phyloP scores from a whole-genome alignment of 2,329 filamentous ascomycete species.

The Neurospora crassa region DNA sequence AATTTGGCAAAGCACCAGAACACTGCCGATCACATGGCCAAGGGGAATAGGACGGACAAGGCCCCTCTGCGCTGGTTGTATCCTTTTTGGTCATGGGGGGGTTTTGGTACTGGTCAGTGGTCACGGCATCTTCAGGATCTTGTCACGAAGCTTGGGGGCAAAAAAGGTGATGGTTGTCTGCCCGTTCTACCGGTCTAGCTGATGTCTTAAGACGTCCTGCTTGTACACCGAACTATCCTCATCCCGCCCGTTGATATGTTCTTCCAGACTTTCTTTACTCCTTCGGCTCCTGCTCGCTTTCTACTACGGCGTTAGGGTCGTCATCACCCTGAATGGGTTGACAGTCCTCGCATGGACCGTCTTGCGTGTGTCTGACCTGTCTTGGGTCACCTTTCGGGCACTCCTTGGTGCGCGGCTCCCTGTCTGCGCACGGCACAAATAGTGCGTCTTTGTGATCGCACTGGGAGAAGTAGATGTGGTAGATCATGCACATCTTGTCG shows the following conservation, averaged over 20 bases:
- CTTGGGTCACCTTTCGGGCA: background rate
- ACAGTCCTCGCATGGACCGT: background rate
- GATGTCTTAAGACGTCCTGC: background rate
- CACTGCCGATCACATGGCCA: too few relatives aligned
- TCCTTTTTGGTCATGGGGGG: background rate
- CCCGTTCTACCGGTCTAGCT: background rate
- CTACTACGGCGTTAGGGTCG: background rate
- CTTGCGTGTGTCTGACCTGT: background rate
- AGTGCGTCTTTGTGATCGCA: background rate
- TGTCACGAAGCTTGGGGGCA: background rate
- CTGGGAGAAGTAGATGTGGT: background rate
- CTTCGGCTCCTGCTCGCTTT: background rate
- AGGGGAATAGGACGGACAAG: too few relatives aligned
- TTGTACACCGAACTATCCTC: background rate
- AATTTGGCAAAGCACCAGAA: too few relatives aligned
- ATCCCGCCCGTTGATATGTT: background rate
- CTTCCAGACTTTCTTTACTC: background rate
- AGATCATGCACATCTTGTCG: background rate
- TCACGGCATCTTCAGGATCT: background rate
- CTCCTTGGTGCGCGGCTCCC: background rate
- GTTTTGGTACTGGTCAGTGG: background rate
- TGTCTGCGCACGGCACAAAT: background rate
- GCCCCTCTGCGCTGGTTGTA: background rate
- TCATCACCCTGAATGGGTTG: accelerated
- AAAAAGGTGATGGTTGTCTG: background rate